Conservation (phyloP, 139 green algal species). For the Chlorella sp. region DNA sequence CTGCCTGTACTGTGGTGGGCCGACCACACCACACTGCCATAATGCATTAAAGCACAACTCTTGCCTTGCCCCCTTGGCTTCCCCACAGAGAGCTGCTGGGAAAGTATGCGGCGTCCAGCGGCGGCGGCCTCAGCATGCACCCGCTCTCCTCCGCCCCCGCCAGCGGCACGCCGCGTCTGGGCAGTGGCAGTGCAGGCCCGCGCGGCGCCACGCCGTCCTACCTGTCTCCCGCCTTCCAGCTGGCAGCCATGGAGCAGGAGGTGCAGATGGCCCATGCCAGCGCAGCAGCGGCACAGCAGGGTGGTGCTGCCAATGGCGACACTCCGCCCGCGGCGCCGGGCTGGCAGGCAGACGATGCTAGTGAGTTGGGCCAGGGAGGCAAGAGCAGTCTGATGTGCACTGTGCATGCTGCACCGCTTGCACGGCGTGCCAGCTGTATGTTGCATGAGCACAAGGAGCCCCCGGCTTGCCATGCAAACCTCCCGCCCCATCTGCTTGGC, state of each 20-base stretch:
- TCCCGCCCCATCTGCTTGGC: not conserved
- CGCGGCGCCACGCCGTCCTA: not conserved
- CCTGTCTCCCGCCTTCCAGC: slow-evolving; percentile 34
- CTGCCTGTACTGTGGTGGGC: too few species aligned
- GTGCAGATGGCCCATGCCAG: slow-evolving; percentile 33
- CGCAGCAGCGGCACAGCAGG: not conserved
- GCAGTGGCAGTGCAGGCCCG: not conserved
- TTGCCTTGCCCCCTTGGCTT: too few species aligned
- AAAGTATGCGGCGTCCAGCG: slow-evolving; percentile 45
- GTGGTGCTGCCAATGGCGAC: not conserved
- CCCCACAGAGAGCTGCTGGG: slow-evolving; percentile 45
- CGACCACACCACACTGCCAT: too few species aligned
- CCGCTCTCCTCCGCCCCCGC: not conserved
- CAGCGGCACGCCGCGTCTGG: not conserved
- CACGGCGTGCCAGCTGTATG: too few species aligned
- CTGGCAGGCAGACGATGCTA: slow-evolving; percentile 29
- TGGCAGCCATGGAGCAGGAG: slow-evolving; percentile 39
- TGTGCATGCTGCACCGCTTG: too few species aligned
- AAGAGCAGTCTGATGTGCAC: not conserved
- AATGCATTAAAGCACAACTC: too few species aligned
- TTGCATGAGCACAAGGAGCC: too few species aligned
- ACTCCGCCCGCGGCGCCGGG: not conserved
- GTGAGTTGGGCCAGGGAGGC: not conserved
- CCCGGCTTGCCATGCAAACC: too few species aligned
- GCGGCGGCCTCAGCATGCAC: not conserved